Conservation (phyloP, 495 filamentous ascomycete species). For the Penicillium goetzii region DNA sequence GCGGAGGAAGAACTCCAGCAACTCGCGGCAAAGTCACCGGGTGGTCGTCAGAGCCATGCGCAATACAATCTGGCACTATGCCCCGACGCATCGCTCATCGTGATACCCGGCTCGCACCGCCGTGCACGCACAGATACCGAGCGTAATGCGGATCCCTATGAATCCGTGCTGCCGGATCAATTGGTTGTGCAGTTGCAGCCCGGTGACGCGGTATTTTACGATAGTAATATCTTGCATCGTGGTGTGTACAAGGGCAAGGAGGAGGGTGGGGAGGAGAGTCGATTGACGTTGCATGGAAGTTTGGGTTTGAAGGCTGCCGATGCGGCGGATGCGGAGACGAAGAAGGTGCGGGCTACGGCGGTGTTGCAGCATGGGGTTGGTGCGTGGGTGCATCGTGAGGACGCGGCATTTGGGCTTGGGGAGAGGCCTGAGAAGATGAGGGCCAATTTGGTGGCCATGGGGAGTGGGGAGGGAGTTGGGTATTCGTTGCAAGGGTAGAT, state of each 20-base stretch:
- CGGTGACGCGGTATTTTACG: conserved; percentile 81
- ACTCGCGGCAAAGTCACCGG: conserved; percentile 47
- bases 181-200: conserved; percentile 64
- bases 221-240: conserved; percentile 85
- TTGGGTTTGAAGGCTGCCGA: conserved; percentile 62
- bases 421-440: conserved; percentile 55
- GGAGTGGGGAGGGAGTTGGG: conserved; percentile 61
- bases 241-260: conserved; percentile 64
- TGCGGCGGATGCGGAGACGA: conserved; percentile 39
- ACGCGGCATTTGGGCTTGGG: conserved; percentile 57
- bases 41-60: conserved; percentile 60
- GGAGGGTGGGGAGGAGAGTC: conserved; percentile 53
- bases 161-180: conserved; percentile 59
- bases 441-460: conserved; percentile 61
- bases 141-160: conserved; percentile 62
- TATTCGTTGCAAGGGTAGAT: conserved; percentile 52
- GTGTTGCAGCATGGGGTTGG: conserved; percentile 86
- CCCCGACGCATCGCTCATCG: conserved; percentile 66
- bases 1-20: conserved; percentile 58
- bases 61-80: conserved; percentile 81
- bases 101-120: conserved; percentile 71
- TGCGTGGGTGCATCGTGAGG: conserved; percentile 64
- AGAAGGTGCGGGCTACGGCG: conserved; percentile 66
- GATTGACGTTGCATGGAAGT: conserved; percentile 82
- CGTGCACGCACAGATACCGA: conserved; percentile 68